phyloP scores from a whole-genome alignment of 2,329 filamentous ascomycete genomes.

The Pseudogymnoascus sp. region DNA sequence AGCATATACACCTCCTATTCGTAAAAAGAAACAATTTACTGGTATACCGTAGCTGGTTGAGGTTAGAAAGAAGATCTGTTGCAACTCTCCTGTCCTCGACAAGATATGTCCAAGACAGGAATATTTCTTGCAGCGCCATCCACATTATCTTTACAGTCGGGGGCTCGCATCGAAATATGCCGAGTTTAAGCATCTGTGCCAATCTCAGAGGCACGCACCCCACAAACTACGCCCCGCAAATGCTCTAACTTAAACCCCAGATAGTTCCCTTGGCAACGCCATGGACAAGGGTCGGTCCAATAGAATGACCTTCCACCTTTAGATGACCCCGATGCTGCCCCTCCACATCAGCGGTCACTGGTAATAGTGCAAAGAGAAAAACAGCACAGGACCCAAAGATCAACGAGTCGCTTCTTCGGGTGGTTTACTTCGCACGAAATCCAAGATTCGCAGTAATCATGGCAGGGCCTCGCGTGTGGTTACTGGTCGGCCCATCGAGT shows the following conservation, averaged over 20 bases:
- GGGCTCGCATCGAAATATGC: neutral
- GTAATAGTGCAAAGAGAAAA: neutral
- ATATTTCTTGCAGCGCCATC: neutral
- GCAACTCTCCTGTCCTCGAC: too few relatives aligned
- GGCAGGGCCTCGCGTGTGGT: neutral
- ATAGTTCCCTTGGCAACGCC: neutral
- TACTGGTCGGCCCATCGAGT: neutral
- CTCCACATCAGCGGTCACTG: neutral
- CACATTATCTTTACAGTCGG: neutral
- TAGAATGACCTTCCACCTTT: neutral
- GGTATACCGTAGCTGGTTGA: neutral
- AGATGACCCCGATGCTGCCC: neutral
- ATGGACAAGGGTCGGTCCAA: neutral
- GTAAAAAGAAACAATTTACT: neutral
- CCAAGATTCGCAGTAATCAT: neutral
- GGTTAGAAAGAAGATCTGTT: too few relatives aligned
- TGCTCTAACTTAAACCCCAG: neutral
- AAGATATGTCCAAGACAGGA: neutral
- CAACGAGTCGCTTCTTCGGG: neutral
- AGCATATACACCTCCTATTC: neutral
- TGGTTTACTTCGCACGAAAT: neutral
- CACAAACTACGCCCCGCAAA: neutral
- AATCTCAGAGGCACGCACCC: neutral
- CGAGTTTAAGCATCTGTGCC: neutral
- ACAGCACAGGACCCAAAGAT: neutral